Percentiles rank a stretch among this genome's conserved stretches.
phyloP scores from a whole-genome alignment of 1,139 yeast genomes.

The Candida glucosophila region DNA sequence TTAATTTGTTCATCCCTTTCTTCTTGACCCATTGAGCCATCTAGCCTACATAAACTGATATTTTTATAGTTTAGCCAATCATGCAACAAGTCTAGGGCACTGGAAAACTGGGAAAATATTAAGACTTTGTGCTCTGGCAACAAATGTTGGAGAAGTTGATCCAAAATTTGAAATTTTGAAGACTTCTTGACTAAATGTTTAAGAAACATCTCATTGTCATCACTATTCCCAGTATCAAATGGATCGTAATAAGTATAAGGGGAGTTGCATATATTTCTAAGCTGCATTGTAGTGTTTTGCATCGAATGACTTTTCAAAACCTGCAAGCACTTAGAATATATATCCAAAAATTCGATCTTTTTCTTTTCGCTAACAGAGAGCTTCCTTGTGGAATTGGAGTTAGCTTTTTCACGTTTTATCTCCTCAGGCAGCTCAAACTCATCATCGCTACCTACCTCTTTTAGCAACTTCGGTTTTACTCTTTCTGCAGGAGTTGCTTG shows the following conservation, averaged over 20 bases:
- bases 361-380: neutral
- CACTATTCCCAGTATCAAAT: constrained; percentile 5
- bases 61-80: constrained; percentile 45
- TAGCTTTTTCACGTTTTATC: neutral
- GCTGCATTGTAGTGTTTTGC: constrained; percentile 70
- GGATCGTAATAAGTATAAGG: constrained; percentile 83
- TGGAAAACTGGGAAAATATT: constrained; percentile 79
- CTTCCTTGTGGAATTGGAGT: neutral
- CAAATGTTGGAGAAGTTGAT: constrained; percentile 50
- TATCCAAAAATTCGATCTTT: no score
- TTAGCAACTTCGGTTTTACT: constrained; percentile 6
- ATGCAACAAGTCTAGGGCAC: constrained; percentile 64
- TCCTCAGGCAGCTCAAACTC: constrained; percentile 10
- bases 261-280: constrained; percentile 75
- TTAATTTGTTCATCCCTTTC: constrained; percentile 60
- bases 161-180: constrained; percentile 62
- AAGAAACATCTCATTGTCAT: constrained; percentile 18
- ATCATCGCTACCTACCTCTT: constrained; percentile 22
- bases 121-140: constrained; percentile 57
- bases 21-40: constrained; percentile 62
- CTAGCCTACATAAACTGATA: constrained; percentile 53
- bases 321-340: constrained; percentile 11
- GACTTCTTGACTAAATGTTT: constrained; percentile 38
- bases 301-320: constrained; percentile 24
- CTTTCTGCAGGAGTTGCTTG: constrained; percentile 3